Conservation (phyloP, 169 alveolate genomes). For the Cryptosporidium ryanae region DNA sequence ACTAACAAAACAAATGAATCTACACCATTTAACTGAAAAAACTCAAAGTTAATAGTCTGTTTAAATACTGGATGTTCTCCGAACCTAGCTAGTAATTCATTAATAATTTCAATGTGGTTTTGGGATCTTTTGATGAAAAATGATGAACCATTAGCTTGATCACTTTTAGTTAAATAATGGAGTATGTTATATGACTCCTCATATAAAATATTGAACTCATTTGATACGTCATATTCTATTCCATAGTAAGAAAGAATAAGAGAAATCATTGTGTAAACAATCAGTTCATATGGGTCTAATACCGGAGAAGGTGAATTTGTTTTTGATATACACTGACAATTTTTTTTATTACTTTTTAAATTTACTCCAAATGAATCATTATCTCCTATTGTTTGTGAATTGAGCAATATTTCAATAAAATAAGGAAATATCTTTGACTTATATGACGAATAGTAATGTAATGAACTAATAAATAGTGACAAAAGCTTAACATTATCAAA, state of each 20-base stretch:
- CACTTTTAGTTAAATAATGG: constrained; percentile 13
- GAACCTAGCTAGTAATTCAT: constrained; percentile 1
- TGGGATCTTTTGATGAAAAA: constrained; percentile 5
- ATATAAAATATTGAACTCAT: constrained; percentile 19
- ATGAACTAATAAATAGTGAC: constrained; percentile 8
- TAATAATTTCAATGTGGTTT: constrained; percentile 11
- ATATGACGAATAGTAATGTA: constrained; percentile 11
- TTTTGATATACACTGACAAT: not conserved
- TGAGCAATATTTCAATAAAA: constrained; percentile 8
- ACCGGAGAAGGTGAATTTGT: not conserved
- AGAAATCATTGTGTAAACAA: constrained; percentile 23
- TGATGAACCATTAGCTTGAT: constrained; percentile 1
- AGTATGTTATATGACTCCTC: constrained; percentile 57
- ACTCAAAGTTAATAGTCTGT: not conserved
- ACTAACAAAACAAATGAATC: constrained; percentile 2
- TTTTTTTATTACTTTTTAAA: not conserved
- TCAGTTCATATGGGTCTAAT: constrained; percentile 2
- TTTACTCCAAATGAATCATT: not conserved
- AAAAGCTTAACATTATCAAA: constrained; percentile 14
- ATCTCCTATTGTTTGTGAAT: not conserved
- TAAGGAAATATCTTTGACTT: constrained; percentile 11
- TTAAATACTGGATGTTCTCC: not conserved
- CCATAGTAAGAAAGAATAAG: constrained; percentile 25
- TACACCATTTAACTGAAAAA: not conserved
- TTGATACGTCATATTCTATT: constrained; percentile 1